Conservation (phyloP, 2,329 filamentous ascomycete genomes). For the Microdochium paspali region DNA sequence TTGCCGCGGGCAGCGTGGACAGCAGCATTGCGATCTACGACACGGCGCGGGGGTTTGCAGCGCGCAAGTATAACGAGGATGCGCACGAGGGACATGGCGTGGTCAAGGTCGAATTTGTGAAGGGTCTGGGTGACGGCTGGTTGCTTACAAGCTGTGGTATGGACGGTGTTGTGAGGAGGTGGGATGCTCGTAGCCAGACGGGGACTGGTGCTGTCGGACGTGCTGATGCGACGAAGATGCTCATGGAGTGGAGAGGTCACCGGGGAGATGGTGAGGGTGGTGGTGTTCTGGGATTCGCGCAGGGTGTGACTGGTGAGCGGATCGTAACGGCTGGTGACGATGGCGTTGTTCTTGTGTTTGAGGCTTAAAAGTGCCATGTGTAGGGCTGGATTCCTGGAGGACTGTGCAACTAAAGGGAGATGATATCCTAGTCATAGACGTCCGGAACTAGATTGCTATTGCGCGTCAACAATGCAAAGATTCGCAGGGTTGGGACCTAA, state of each 20-base stretch:
- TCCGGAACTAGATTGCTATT: too few species aligned
- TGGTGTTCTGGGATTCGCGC: constrained; percentile 84
- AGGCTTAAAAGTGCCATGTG: constrained; percentile 32
- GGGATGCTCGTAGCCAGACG: constrained; percentile 61
- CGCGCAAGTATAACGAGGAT: constrained; percentile 71
- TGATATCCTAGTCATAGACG: too few species aligned
- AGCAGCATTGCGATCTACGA: constrained; percentile 82
- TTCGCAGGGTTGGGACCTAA: too few species aligned
- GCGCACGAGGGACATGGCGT: constrained; percentile 86
- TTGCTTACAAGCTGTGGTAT: constrained; percentile 81
- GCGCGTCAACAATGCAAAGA: too few species aligned
- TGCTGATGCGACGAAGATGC: constrained; percentile 57
- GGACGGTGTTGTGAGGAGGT: constrained; percentile 82
- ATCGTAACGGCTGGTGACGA: constrained; percentile 92
- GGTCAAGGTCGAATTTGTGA: constrained; percentile 85
- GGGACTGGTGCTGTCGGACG: constrained; percentile 19
- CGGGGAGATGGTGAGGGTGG: constrained; percentile 76
- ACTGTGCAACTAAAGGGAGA: too few species aligned
- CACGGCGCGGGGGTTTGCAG: constrained; percentile 73
- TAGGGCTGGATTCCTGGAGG: background rate
- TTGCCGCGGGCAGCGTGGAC: constrained; percentile 60
- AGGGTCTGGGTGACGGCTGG: constrained; percentile 43
- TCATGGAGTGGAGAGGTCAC: constrained; percentile 88
- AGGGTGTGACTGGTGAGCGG: constrained; percentile 62
- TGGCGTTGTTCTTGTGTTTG: constrained; percentile 58